phyloP scores from a whole-genome alignment of 768 basidiomycete genomes.

The Mycena galopus region DNA sequence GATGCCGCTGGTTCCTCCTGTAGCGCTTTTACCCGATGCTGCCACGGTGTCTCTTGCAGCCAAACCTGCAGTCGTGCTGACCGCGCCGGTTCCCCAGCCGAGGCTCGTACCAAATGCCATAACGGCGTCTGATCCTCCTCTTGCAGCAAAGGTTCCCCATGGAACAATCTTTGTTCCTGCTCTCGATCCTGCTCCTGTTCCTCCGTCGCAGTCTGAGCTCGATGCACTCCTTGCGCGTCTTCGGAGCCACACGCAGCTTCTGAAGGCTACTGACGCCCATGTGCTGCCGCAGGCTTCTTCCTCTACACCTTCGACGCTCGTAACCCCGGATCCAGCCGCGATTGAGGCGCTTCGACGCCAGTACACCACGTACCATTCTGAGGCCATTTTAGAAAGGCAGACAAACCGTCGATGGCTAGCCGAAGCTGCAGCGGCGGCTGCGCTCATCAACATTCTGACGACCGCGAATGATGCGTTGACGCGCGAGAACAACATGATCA shows the following conservation, averaged over 20 bases:
- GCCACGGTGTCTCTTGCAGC: too few species aligned
- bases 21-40: too few species aligned
- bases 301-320: not conserved
- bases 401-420: not conserved
- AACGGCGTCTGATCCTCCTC: not conserved
- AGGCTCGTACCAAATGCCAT: not conserved
- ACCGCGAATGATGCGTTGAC: not conserved
- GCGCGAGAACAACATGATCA: slow-evolving; percentile 17
- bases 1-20: too few species aligned
- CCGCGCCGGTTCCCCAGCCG: not conserved
- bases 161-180: too few species aligned
- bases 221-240: not conserved
- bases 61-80: not conserved
- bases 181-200: not conserved
- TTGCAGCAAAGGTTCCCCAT: too few species aligned
- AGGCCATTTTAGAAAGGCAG: not conserved
- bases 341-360: slow-evolving; percentile 5
- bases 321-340: not conserved
- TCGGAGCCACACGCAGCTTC: not conserved
- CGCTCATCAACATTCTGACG: slow-evolving; percentile 5
- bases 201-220: not conserved
- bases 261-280: not conserved
- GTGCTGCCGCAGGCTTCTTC: not conserved
- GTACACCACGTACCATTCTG: not conserved
- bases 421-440: slow-evolving; percentile 1